These are phyloP conservation scores for Fusarium redolens DNA, from an alignment of 2,329 filamentous ascomycete genomes.

Conservation along the genomic window DNA sequence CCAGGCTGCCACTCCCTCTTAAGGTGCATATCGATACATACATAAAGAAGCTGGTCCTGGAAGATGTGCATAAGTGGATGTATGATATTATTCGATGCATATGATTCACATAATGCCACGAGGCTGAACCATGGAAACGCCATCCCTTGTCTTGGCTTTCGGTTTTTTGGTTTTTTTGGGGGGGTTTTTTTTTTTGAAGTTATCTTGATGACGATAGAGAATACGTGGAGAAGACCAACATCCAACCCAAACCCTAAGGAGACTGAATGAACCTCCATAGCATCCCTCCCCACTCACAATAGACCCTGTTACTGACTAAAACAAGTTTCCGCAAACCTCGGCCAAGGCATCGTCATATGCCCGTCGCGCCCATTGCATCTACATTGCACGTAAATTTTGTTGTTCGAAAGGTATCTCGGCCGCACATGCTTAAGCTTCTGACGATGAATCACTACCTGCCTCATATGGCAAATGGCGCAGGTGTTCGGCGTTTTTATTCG, in stretches of 20 bases:
- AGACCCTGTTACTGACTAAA: constrained; percentile 4
- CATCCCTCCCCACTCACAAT: constrained; percentile 11
- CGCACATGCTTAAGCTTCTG: constrained; percentile 5
- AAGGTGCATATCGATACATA: constrained; percentile 38
- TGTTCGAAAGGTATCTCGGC: neutral
- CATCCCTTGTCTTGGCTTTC: neutral
- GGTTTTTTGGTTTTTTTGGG: neutral
- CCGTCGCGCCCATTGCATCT: neutral
- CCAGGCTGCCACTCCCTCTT: constrained; percentile 34
- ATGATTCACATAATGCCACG: constrained; percentile 35
- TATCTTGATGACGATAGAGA: constrained; percentile 1
- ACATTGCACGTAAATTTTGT: neutral
- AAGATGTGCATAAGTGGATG: constrained; percentile 39
- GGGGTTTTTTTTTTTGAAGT: neutral
- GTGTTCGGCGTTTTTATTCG: neutral
- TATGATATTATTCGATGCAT: constrained; percentile 32
- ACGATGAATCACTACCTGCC: constrained; percentile 4
- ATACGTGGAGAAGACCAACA: neutral
- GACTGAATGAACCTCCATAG: neutral
- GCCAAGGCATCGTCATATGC: constrained; percentile 1
- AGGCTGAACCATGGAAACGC: constrained; percentile 24
- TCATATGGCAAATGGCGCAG: neutral
- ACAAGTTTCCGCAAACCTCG: constrained; percentile 20
- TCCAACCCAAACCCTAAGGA: neutral
- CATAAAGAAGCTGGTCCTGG: constrained; percentile 29